phyloP scores from a whole-genome alignment of 352 stramenopile species.

The Phytophthora citrophthora region DNA sequence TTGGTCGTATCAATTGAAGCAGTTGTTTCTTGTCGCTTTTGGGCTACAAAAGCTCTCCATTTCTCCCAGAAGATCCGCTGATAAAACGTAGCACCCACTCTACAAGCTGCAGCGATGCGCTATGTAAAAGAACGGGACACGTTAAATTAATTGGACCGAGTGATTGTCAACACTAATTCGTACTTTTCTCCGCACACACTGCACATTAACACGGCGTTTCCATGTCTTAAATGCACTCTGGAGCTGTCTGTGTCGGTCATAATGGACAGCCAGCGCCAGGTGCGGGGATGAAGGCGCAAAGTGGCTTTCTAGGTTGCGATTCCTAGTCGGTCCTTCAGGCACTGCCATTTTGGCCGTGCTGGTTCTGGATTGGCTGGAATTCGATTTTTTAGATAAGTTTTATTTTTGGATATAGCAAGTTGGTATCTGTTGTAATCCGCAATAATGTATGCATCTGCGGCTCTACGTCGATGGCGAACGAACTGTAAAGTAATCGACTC shows the following conservation, averaged over 20 bases:
- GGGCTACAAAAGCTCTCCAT: constrained; percentile 33
- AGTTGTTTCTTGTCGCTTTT: not conserved
- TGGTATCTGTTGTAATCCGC: too few species aligned
- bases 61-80: constrained; percentile 43
- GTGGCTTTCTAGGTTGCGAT: not conserved
- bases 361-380: constrained; percentile 17
- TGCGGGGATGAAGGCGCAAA: constrained; percentile 2
- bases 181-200: constrained; percentile 26
- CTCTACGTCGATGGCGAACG: too few species aligned
- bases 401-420: too few species aligned
- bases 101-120: constrained; percentile 51
- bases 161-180: not conserved
- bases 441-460: too few species aligned
- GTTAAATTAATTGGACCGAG: too few species aligned
- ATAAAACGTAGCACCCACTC: constrained; percentile 48
- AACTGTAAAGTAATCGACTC: not conserved
- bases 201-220: constrained; percentile 26
- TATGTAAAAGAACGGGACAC: constrained; percentile 5
- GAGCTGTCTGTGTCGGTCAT: constrained; percentile 39
- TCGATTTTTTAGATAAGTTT: too few species aligned
- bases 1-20: not conserved
- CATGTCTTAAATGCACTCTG: constrained; percentile 34
- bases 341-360: too few species aligned
- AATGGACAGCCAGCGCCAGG: constrained; percentile 26
- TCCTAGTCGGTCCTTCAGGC: not conserved